Evolutionary conservation across 2,329 filamentous ascomycete genomes (phyloP).

Genomic region (Graphiopsis chlorocephala): DNA sequence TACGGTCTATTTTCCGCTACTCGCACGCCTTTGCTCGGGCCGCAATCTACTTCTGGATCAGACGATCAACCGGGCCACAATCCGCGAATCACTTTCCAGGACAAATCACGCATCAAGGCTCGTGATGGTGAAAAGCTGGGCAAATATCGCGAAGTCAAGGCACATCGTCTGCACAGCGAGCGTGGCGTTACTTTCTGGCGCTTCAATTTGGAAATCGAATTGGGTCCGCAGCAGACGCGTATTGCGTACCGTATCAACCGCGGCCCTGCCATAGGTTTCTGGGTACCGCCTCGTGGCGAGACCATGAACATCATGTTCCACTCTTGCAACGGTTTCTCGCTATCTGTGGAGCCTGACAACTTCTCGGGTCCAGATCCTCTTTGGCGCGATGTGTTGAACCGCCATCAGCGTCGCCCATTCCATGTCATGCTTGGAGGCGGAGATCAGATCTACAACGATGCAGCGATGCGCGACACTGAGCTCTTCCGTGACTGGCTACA

Average conservation of each 20-base stretch:
- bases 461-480: slow-evolving; percentile 69
- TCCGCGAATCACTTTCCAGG: slow-evolving; percentile 37
- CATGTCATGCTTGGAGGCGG: slow-evolving; percentile 98
- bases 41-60: slow-evolving; percentile 21
- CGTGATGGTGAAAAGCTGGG: slow-evolving; percentile 77
- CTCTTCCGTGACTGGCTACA: slow-evolving; percentile 82
- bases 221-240: slow-evolving; percentile 72
- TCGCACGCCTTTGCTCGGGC: slow-evolving; percentile 32
- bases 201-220: slow-evolving; percentile 91
- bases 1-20: slow-evolving; percentile 72
- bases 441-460: slow-evolving; percentile 95
- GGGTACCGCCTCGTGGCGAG: slow-evolving; percentile 81
- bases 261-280: slow-evolving; percentile 85
- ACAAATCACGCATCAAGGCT: slow-evolving; percentile 47
- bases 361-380: slow-evolving; percentile 92
- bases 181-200: slow-evolving; percentile 93
- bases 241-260: slow-evolving; percentile 95
- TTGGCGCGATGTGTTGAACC: slow-evolving; percentile 94
- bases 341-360: slow-evolving; percentile 70
- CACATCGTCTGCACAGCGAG: slow-evolving; percentile 78
- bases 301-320: slow-evolving; percentile 99
- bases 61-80: slow-evolving; percentile 17
- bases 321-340: slow-evolving; percentile 93
- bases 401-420: slow-evolving; percentile 86
- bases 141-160: slow-evolving; percentile 79